These are phyloP conservation scores for Polymyxa betae DNA, from an alignment of 208 protist genomes.

Conservation along the genomic window DNA sequence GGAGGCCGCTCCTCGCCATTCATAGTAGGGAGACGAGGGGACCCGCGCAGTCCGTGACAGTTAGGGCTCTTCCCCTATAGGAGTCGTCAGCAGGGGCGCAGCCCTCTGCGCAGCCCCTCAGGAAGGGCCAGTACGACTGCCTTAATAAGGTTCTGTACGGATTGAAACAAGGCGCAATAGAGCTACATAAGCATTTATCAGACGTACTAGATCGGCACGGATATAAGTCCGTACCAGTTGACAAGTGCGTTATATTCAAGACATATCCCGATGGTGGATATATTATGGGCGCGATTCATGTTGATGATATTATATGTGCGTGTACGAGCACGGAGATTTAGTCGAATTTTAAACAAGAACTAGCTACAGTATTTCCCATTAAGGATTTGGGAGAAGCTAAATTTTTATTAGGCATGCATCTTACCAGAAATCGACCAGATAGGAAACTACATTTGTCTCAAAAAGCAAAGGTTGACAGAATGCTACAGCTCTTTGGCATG, in stretches of 20 bases:
- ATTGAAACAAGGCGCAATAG: slow-evolving; percentile 13
- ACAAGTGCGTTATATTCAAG: neutral
- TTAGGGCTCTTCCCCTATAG: too few species aligned
- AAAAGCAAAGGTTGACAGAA: neutral
- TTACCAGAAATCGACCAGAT: neutral
- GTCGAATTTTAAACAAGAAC: neutral
- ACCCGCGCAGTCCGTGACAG: too few species aligned
- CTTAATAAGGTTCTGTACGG: slow-evolving; percentile 31
- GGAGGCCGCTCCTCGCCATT: too few species aligned
- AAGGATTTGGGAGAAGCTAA: neutral
- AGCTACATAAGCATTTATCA: neutral
- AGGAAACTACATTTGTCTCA: neutral
- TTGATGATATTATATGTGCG: slow-evolving; percentile 23
- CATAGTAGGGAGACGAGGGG: too few species aligned
- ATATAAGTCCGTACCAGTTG: neutral
- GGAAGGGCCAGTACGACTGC: too few species aligned
- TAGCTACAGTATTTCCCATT: neutral
- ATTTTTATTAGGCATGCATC: neutral
- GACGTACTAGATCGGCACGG: neutral
- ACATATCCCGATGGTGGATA: neutral
- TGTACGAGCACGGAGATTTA: neutral
- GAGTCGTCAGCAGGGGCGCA: too few species aligned
- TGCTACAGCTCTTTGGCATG: neutral
- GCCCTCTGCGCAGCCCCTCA: too few species aligned
- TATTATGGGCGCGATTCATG: neutral